Conservation (phyloP, 225 moss, liverwort and hornwort genomes). For the Straminergon stramineum region DNA sequence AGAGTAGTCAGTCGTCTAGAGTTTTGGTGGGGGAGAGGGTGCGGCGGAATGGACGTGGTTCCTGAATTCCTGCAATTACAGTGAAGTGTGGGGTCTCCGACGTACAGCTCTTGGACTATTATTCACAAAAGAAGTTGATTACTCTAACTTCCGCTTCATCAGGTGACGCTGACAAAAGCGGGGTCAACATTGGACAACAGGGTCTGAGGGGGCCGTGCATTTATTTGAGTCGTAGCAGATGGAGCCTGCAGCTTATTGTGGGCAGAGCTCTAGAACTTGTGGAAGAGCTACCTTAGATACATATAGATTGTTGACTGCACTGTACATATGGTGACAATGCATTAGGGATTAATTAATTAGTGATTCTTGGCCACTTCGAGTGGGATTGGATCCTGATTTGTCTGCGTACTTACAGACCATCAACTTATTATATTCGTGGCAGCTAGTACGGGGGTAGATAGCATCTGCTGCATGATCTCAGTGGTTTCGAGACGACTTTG, state of each 20-base stretch:
- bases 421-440: background rate
- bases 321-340: background rate
- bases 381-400: background rate
- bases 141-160: background rate
- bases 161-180: background rate
- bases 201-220: background rate
- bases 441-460: background rate
- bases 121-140: background rate
- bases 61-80: background rate
- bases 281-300: background rate
- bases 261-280: background rate
- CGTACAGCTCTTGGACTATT: background rate
- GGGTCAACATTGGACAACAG: background rate
- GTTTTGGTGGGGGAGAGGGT: background rate
- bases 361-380: background rate
- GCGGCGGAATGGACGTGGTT: background rate
- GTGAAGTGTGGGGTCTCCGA: background rate
- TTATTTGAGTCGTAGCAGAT: background rate
- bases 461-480: background rate
- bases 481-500: background rate
- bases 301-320: background rate
- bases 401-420: background rate
- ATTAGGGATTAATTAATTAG: background rate
- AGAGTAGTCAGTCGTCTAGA: background rate
- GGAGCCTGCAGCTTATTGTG: background rate